phyloP scores from a whole-genome alignment of 768 basidiomycete species.

The Dioszegia hungarica region DNA sequence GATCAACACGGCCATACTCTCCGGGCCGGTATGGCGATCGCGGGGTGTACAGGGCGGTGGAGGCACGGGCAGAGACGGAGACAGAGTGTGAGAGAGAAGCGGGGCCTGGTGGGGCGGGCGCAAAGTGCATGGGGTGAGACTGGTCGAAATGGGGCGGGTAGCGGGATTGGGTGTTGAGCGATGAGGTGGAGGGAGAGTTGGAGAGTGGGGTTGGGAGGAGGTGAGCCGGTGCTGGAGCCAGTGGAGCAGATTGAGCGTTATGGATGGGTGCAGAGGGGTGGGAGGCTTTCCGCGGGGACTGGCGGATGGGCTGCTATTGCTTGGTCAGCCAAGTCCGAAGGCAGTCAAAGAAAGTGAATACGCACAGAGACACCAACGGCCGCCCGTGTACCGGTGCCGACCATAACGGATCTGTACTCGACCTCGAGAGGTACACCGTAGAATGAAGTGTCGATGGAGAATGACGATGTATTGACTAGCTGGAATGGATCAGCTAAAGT shows the following conservation, averaged over 20 bases:
- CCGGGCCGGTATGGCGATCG: constrained; percentile 38
- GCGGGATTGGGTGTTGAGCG: constrained; percentile 9
- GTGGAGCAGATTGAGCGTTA: constrained; percentile 17
- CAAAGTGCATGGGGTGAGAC: not conserved
- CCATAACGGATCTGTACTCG: not conserved
- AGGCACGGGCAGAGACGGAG: constrained; percentile 19
- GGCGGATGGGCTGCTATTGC: constrained; percentile 4
- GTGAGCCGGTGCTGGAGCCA: not conserved
- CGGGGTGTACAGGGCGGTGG: constrained; percentile 23
- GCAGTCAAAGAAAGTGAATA: not conserved
- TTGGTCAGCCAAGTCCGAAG: not conserved
- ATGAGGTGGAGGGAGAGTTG: constrained; percentile 20
- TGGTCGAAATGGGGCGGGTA: constrained; percentile 27
- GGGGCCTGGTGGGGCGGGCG: constrained; percentile 11
- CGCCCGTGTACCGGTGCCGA: not conserved
- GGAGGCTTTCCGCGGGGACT: constrained; percentile 16
- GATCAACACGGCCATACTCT: constrained; percentile 38
- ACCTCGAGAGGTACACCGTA: not conserved
- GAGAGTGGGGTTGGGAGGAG: constrained; percentile 33
- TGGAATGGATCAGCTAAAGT: too few species aligned
- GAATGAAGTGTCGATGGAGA: not conserved
- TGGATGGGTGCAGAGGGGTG: not conserved
- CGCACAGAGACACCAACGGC: not conserved
- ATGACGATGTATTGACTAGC: too few species aligned
- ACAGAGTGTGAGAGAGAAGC: not conserved